Evolutionary conservation across 148 eudicot species (phyloP), one percentile per base, ranked within the genome.

Genomic region (Oxyria digyna): DNA sequence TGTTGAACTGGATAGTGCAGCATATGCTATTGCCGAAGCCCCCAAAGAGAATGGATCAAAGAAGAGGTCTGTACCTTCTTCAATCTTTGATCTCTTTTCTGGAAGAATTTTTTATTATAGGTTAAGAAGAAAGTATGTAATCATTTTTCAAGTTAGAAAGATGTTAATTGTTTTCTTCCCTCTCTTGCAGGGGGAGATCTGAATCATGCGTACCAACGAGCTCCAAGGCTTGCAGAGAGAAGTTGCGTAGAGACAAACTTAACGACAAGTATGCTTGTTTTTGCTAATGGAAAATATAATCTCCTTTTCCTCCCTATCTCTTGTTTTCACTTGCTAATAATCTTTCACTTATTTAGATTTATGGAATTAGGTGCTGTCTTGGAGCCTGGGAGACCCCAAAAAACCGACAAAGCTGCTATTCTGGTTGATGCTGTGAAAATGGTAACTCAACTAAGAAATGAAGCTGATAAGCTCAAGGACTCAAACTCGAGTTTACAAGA

Each of bases 221-320:
- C 81, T 81, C 91, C 71, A 90, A 87, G 78, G 96, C 96, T 41
- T 85, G 93, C 77, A 78, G 93, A 80, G 96, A 90, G 84, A 90
- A 87, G 81, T 74, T 86, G 76, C 85, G 96, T 21, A 81, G 93
- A 74, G 96, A 87, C 67, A 74, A 74, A 63, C 88, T 88, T 43
- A 88, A 88, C 72, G 95, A 88, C 88, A 86, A 86, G 95, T 88
- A 73, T 31, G 74, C 50, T 6, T 26, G 17, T n/a, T 20, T 27
- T 18, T 64, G 5, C 0, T 69, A 17, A 8, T 6, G 1, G 24
- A 4, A 37, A 35, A 13, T 26, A n/a, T 45, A 41, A 26, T 17
- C 8, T 20, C 48, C 18, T 38, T 10, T 40, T 68, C 6, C 27
- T 20, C 27, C 50, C 9, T 7, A 29, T 59, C 3, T 14, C 35